phyloP scores from a whole-genome alignment of 345 rosid species.

The Lepidium sativum region DNA sequence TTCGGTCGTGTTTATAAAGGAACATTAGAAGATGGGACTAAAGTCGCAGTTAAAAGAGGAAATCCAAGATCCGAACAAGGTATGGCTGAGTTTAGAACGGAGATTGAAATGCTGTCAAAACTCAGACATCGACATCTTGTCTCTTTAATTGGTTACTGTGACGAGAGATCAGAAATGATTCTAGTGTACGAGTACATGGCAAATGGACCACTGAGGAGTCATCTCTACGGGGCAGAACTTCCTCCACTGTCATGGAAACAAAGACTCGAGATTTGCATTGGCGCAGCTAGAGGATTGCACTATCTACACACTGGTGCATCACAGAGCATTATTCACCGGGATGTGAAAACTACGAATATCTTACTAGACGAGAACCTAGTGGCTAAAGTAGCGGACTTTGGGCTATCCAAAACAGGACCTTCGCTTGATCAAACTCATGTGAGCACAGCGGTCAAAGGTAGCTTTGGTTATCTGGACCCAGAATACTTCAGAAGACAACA shows the following conservation, averaged over 20 bases:
- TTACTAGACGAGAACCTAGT: slow-evolving; percentile 87
- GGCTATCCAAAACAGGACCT: slow-evolving; percentile 94
- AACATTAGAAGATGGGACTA: slow-evolving; percentile 79
- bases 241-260: slow-evolving; percentile 90
- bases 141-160: slow-evolving; percentile 95
- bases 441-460: slow-evolving; percentile 99
- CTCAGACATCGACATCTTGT: slow-evolving; percentile 97
- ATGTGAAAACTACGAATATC: slow-evolving; percentile 96
- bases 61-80: slow-evolving; percentile 99
- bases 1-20: slow-evolving; percentile 95
- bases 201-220: slow-evolving; percentile 93
- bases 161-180: slow-evolving; percentile 92
- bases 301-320: slow-evolving; percentile 98
- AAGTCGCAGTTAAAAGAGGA: slow-evolving; percentile 94
- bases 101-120: slow-evolving; percentile 94
- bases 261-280: slow-evolving; percentile 93
- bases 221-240: slow-evolving; percentile 85
- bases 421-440: slow-evolving; percentile 92
- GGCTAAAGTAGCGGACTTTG: slow-evolving; percentile 97
- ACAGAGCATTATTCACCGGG: slow-evolving; percentile 96
- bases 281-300: slow-evolving; percentile 95
- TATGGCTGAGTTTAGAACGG: slow-evolving; percentile 93
- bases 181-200: slow-evolving; percentile 98
- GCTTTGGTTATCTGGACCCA: slow-evolving; percentile 97
- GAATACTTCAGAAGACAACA: slow-evolving; percentile 98